Evolutionary conservation across 768 basidiomycete species (phyloP).

Genomic region (Mycena olivaceomarginata): DNA sequence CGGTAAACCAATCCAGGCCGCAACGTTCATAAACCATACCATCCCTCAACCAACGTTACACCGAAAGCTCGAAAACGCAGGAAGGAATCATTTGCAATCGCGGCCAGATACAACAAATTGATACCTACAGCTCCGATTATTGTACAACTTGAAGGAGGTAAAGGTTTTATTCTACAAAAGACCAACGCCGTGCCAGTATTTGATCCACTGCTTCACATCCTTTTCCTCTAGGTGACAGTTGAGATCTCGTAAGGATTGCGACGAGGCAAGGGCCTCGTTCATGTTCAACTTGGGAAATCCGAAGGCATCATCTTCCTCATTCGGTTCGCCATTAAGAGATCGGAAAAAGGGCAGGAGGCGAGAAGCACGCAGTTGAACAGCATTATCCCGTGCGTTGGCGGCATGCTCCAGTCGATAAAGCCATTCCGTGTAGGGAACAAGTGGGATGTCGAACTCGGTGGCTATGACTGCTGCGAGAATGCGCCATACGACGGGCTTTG

Average conservation of each 20-base stretch:
- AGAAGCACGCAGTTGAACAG: neutral
- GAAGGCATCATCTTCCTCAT: conserved; percentile 5
- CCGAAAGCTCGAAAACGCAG: too few relatives aligned
- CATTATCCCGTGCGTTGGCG: neutral
- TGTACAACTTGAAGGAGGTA: neutral
- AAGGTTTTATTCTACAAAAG: neutral
- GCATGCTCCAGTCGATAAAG: conserved; percentile 32
- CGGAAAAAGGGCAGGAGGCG: conserved; percentile 22
- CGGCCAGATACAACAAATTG: too few relatives aligned
- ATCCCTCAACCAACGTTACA: too few relatives aligned
- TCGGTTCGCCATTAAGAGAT: neutral
- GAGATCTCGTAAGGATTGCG: conserved; percentile 1
- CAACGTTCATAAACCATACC: too few relatives aligned
- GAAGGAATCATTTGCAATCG: too few relatives aligned
- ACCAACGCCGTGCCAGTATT: conserved; percentile 37
- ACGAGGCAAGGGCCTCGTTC: neutral
- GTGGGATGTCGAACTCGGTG: conserved; percentile 43
- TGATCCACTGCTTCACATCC: conserved; percentile 41
- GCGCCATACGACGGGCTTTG: conserved; percentile 46
- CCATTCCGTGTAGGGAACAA: conserved; percentile 52
- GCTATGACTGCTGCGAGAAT: conserved; percentile 42
- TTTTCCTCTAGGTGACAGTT: neutral
- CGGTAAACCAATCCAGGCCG: too few relatives aligned
- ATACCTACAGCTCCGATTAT: neutral
- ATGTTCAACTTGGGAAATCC: conserved; percentile 32